Conservation (phyloP, 139 green algal genomes). For the Chlorella sp. region DNA sequence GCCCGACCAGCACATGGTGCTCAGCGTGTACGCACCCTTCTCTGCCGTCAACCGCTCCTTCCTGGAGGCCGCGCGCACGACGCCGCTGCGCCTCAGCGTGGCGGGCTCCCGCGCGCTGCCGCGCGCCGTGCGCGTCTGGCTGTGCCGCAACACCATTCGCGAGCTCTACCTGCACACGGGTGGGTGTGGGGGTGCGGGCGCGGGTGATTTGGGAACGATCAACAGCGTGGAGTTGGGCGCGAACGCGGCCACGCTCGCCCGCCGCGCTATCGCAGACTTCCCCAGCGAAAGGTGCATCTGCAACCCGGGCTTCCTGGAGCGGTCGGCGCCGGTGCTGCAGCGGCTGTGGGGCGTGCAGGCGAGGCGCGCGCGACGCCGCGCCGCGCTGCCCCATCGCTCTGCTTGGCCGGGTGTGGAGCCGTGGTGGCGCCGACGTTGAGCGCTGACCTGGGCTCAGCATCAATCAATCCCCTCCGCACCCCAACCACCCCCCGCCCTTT, state of each 20-base stretch:
- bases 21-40: background rate
- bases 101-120: background rate
- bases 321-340: slow-evolving; percentile 9
- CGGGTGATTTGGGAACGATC: no score
- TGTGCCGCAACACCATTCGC: slow-evolving; percentile 8
- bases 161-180: slow-evolving; percentile 27
- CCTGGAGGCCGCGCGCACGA: slow-evolving; percentile 1
- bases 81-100: slow-evolving; percentile 19
- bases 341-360: slow-evolving; percentile 16
- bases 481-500: background rate
- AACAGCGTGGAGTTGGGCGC: no score
- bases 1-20: background rate
- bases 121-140: slow-evolving; percentile 4
- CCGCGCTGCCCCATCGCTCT: background rate
- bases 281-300: slow-evolving; percentile 3
- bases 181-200: no score
- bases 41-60: background rate
- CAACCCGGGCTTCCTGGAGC: slow-evolving; percentile 12
- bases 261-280: slow-evolving; percentile 1
- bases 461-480: background rate
- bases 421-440: background rate
- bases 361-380: background rate
- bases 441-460: background rate
- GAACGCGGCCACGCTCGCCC: no score
- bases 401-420: background rate